Percentiles rank a stretch among this genome's conserved stretches.
phyloP scores from a whole-genome alignment of 331 rosid genomes.

The Acacia pycnantha region DNA sequence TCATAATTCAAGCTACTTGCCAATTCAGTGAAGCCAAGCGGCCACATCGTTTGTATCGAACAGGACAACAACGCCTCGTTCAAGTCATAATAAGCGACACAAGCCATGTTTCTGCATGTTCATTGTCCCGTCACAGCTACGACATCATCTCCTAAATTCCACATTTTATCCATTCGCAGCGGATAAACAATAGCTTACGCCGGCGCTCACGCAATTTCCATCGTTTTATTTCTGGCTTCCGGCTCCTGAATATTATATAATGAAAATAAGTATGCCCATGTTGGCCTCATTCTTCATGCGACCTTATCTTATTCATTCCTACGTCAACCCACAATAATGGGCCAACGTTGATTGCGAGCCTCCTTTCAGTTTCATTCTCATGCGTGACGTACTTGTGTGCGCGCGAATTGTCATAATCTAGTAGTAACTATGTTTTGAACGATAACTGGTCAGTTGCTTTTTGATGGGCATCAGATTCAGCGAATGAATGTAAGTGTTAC shows the following conservation, averaged over 20 bases:
- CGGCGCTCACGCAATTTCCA: neutral
- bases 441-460: neutral
- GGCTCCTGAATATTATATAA: neutral
- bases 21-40: neutral
- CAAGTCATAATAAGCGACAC: neutral
- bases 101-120: neutral
- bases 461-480: neutral
- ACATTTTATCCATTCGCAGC: neutral
- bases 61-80: neutral
- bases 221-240: neutral
- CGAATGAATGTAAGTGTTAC: neutral
- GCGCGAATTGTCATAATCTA: neutral
- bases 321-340: constrained; percentile 19
- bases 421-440: neutral
- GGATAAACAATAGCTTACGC: neutral
- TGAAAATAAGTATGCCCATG: neutral
- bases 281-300: neutral
- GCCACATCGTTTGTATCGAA: neutral
- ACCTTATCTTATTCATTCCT: neutral
- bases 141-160: neutral
- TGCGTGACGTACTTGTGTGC: neutral
- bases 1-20: neutral
- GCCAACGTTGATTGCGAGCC: neutral
- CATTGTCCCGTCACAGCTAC: neutral
- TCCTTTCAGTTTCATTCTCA: neutral